Conservation (phyloP, 352 stramenopile genomes). For the Globisporangium alternatum region DNA sequence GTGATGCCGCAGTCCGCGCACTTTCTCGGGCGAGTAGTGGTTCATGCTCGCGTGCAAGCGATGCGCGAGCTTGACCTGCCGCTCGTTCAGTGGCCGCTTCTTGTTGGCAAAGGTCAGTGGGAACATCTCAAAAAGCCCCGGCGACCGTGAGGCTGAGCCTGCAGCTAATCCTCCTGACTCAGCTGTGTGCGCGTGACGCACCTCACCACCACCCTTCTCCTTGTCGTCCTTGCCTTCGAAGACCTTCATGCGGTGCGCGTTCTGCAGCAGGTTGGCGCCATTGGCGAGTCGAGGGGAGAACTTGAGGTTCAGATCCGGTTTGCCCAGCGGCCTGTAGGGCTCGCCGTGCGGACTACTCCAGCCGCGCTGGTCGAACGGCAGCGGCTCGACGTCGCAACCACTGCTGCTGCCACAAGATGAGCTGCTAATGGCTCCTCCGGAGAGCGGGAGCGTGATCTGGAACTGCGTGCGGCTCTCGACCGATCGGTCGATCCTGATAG, state of each 20-base stretch:
- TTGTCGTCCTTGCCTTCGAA: conserved; percentile 21
- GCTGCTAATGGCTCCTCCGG: background rate
- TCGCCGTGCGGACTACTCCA: conserved; percentile 74
- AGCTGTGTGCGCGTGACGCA: conserved; percentile 2
- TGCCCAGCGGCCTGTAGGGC: conserved; percentile 64
- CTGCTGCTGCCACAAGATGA: background rate
- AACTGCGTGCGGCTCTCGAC: conserved; percentile 55
- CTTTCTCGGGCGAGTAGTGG: conserved; percentile 50
- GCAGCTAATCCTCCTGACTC: background rate
- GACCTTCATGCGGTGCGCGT: conserved; percentile 26
- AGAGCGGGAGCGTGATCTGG: conserved; percentile 41
- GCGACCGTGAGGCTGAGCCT: background rate
- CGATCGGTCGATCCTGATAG: conserved; percentile 30
- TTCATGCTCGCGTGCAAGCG: conserved; percentile 42
- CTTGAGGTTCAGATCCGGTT: conserved; percentile 64
- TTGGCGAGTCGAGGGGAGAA: conserved; percentile 51
- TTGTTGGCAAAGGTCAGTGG: conserved; percentile 30
- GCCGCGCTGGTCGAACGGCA: conserved; percentile 28
- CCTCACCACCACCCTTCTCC: background rate
- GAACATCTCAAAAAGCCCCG: conserved; percentile 31
- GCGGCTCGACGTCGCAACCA: background rate
- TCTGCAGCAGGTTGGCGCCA: conserved; percentile 33
- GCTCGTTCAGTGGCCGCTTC: conserved; percentile 40
- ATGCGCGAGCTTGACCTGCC: conserved; percentile 48
- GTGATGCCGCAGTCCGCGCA: conserved; percentile 24